Base-by-base conservation (phyloP, 2,329 filamentous ascomycete species). In the Zasmidium cellare region DNA sequence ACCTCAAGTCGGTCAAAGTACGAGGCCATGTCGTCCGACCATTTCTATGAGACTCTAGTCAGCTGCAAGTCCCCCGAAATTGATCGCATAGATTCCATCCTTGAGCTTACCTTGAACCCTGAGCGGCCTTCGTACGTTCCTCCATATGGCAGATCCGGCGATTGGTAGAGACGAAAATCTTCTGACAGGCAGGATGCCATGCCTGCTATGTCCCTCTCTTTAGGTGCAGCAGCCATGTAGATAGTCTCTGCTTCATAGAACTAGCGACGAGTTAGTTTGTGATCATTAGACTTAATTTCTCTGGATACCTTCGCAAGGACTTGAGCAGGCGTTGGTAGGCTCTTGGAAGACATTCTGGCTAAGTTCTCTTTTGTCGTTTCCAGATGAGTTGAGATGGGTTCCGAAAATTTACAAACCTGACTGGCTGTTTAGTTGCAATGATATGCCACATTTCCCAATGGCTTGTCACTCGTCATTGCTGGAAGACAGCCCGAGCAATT, bases 221-320 rank as follows among this genome's bases (percentile, higher is more conserved):
- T 60, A 1, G 70, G 62, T 2, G 70, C 51, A 0, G 71, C 58
- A 2, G 70, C 62, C 69, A 75, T 75, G 57, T 72, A 76, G 9
- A 64, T 58, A 20, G 65, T 65, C 54, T 76, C 74, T 12, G 72
- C 74, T 6, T 65, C 67, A 51, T 75, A 75, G 65, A 75, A 75
- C 52, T 59, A 41, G 6, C 11, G 11, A 11, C n/a, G n/a, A n/a
- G n/a, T n/a, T n/a, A n/a, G n/a, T n/a, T n/a, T n/a, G n/a, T n/a
- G n/a, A n/a, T n/a, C n/a, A n/a, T n/a, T n/a, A n/a, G n/a, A n/a
- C n/a, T n/a, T n/a, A n/a, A n/a, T n/a, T n/a, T n/a, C n/a, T n/a
- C n/a, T n/a, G n/a, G n/a, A n/a, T 49, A 25, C 22, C 22, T 23
- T 20, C 24, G 46, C 46, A 25, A 49, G 22, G 25, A 28, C 28